These are phyloP conservation scores for Diaporthe humulicola DNA, from an alignment of 2,329 filamentous ascomycete species.

Conservation along the genomic window DNA sequence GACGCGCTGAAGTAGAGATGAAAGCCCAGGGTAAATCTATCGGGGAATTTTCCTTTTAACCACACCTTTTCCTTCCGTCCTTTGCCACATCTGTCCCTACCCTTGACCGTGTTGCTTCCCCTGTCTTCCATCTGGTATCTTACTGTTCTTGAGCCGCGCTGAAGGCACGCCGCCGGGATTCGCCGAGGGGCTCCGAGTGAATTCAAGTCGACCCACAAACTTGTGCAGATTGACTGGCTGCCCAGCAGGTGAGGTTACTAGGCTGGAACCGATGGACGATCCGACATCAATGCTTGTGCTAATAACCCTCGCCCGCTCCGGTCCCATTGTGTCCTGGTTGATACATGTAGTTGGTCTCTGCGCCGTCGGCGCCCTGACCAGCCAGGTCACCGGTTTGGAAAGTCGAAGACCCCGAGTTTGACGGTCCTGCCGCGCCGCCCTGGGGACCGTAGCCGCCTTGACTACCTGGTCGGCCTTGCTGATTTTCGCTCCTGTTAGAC, in stretches of 20 bases:
- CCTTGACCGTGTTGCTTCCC: constrained; percentile 10
- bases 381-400: constrained; percentile 61
- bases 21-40: constrained; percentile 40
- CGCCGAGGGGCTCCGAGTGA: neutral
- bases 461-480: constrained; percentile 63
- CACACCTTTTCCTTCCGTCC: constrained; percentile 14
- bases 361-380: constrained; percentile 58
- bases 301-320: constrained; percentile 66
- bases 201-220: neutral
- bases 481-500: constrained; percentile 76
- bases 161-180: neutral
- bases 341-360: constrained; percentile 65
- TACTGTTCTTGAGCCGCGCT: constrained; percentile 13
- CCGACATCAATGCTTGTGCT: constrained; percentile 40
- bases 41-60: constrained; percentile 34
- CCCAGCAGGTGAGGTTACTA: neutral
- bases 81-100: constrained; percentile 13
- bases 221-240: neutral
- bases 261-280: neutral
- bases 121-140: neutral
- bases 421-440: constrained; percentile 53
- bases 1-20: constrained; percentile 33
- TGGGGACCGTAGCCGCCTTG: constrained; percentile 63
- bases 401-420: constrained; percentile 56
- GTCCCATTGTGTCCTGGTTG: constrained; percentile 71